Percentiles rank a stretch among this genome's conserved stretches.
Evolutionary conservation across 2,329 filamentous ascomycete genomes (phyloP).

Genomic region (Fusarium avenaceum): DNA sequence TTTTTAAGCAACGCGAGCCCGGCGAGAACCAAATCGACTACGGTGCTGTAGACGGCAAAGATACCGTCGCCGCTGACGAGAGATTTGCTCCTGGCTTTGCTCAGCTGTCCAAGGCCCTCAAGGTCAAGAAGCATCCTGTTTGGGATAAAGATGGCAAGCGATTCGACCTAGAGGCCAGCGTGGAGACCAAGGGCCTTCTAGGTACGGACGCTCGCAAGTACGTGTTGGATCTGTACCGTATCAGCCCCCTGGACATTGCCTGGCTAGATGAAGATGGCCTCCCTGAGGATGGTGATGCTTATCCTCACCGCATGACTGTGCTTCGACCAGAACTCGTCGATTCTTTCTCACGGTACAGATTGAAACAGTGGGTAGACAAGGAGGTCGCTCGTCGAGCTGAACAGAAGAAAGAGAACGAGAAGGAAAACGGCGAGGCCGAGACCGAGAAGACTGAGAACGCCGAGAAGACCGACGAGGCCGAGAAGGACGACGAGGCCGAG

Average conservation of each 20-base stretch:
- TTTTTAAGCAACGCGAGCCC: slow-evolving; percentile 98
- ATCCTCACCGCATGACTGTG: slow-evolving; percentile 97
- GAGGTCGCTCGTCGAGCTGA: slow-evolving; percentile 76
- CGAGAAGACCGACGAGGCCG: slow-evolving; percentile 50
- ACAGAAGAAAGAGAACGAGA: slow-evolving; percentile 48
- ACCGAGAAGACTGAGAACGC: slow-evolving; percentile 46
- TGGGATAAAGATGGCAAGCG: slow-evolving; percentile 97
- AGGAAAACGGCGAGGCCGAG: slow-evolving; percentile 41
- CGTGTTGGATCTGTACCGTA: slow-evolving; percentile 94
- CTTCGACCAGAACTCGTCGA: slow-evolving; percentile 92
- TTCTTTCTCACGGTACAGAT: slow-evolving; percentile 83
- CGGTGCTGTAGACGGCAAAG: slow-evolving; percentile 96
- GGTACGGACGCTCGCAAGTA: slow-evolving; percentile 98
- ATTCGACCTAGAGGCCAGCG: slow-evolving; percentile 92
- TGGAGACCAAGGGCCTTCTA: slow-evolving; percentile 97
- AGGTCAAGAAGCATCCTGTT: slow-evolving; percentile 93
- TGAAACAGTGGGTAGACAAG: slow-evolving; percentile 87
- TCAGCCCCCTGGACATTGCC: slow-evolving; percentile 89
- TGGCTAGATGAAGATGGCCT: slow-evolving; percentile 85
- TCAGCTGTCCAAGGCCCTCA: slow-evolving; percentile 89
- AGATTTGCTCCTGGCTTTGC: slow-evolving; percentile 87
- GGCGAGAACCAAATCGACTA: slow-evolving; percentile 99
- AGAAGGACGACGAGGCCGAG: slow-evolving; percentile 48
- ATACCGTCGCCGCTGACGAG: slow-evolving; percentile 91
- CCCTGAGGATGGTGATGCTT: slow-evolving; percentile 64